Base-by-base conservation (phyloP, 257 asterid genomes). In the Solanum virginianum region DNA sequence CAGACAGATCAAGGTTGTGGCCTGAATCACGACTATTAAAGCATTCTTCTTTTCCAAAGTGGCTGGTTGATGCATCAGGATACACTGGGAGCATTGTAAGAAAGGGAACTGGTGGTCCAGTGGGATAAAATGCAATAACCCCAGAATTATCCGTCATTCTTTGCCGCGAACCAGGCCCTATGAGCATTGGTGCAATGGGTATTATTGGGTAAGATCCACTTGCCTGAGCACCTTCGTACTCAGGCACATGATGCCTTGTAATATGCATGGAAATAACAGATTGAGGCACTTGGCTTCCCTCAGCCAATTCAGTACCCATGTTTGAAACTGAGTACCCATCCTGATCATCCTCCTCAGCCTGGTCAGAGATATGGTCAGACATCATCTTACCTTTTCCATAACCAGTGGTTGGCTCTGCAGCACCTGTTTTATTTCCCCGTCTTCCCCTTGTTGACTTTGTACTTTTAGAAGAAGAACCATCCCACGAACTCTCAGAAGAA, bases 61-160 rank as follows among this genome's bases (percentile, higher is more conserved):
- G 97, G 81, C 90, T 85, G 57, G 88, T 84, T 29, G 94, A 90
- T 86, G 91, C 85, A 88, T 91, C 95, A 66, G 95, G 89, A 83
- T 92, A 94, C 39, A 94, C 81, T 43, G 99, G 98, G 70, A 97
- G 96, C 99, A 97, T 95, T 39, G 98, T 93, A 55, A 95, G 80
- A 88, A 95, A 97, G 5, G 99, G 99, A 86, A 97, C 92, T n/a
- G 99, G 99, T 66, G 99, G 99, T 12, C 99, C 99, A 6, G 99
- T 93, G 56, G 97, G 99, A 84, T 92, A 94, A 87, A 97, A 97
- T 49, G 98, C 90, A 88, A 96, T 51, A 80, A 95, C 47, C 83
- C 94, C 97, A 63, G 98, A 93, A 84, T 89, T 89, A 85, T 95
- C 98, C 29, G 85, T 75, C 85, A 74, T 86, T 89, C 95, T 91